Evolutionary conservation across 2,329 filamentous ascomycete species (phyloP).

Genomic region (Fusarium sp.): DNA sequence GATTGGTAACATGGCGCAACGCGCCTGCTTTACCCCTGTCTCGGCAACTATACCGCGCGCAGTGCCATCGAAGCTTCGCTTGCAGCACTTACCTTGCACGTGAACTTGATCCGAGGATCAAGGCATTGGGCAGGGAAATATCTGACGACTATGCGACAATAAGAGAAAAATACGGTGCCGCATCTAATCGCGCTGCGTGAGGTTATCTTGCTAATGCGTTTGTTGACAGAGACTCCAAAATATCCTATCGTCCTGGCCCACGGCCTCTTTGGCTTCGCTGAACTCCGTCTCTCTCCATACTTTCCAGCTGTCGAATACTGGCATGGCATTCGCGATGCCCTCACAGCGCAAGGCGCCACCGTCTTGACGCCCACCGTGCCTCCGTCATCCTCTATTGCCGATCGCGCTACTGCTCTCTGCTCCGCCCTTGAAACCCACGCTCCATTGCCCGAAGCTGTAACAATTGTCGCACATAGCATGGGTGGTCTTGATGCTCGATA

Average conservation of each 20-base stretch:
- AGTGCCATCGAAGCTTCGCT: constrained; percentile 28
- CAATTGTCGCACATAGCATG: constrained; percentile 78
- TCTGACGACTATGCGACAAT: constrained; percentile 58
- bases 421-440: constrained; percentile 59
- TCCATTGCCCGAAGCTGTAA: constrained; percentile 63
- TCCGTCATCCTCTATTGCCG: constrained; percentile 67
- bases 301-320: constrained; percentile 70
- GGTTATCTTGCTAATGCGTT: background rate
- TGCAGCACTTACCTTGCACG: constrained; percentile 11
- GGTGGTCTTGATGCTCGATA: constrained; percentile 72
- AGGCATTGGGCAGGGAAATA: constrained; percentile 54
- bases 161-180: constrained; percentile 55
- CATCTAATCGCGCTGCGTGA: background rate
- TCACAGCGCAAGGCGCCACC: constrained; percentile 61
- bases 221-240: constrained; percentile 60
- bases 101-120: constrained; percentile 51
- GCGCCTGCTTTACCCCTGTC: background rate
- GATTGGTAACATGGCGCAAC: constrained; percentile 27
- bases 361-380: constrained; percentile 71
- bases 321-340: constrained; percentile 69
- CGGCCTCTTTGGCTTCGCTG: constrained; percentile 70
- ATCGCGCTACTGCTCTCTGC: constrained; percentile 66
- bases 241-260: constrained; percentile 72
- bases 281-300: constrained; percentile 61
- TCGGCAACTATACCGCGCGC: background rate